phyloP scores from a whole-genome alignment of 805 yeast genomes.

The Candida railenensis region DNA sequence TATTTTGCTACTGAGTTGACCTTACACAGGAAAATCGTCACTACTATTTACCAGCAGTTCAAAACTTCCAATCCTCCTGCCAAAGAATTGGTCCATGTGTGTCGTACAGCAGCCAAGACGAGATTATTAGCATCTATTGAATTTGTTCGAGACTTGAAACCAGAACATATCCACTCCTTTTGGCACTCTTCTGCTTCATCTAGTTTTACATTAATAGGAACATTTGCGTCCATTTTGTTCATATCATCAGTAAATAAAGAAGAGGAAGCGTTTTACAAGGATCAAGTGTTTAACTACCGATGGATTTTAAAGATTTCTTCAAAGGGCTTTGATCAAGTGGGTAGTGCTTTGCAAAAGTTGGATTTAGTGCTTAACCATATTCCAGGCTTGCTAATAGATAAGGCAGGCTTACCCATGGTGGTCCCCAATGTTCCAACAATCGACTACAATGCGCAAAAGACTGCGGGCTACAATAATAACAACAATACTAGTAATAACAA shows the following conservation, averaged over 20 bases:
- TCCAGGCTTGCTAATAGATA: constrained; percentile 59
- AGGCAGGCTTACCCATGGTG: constrained; percentile 34
- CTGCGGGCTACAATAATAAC: constrained; percentile 1
- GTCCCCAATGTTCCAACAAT: constrained; percentile 32
- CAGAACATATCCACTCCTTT: constrained; percentile 82
- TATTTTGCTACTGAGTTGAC: constrained; percentile 90
- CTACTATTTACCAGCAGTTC: constrained; percentile 44
- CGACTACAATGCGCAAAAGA: constrained; percentile 12
- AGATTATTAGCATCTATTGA: constrained; percentile 80
- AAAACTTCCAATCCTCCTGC: constrained; percentile 33
- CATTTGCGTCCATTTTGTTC: constrained; percentile 80
- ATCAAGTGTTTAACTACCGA: constrained; percentile 71
- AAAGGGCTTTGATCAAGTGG: constrained; percentile 74
- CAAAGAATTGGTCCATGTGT: constrained; percentile 47
- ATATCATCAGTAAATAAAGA: constrained; percentile 62
- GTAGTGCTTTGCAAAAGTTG: constrained; percentile 68
- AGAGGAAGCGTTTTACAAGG: constrained; percentile 64
- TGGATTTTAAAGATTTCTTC: constrained; percentile 74
- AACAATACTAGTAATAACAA: constrained; percentile 1
- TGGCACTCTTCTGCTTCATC: constrained; percentile 86
- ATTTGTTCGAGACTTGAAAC: constrained; percentile 69
- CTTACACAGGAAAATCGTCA: constrained; percentile 73
- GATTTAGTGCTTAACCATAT: constrained; percentile 72
- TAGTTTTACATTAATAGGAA: constrained; percentile 79
- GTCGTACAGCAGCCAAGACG: constrained; percentile 83